Base-by-base conservation (phyloP, 208 protist genomes). In the Wallacemonas rigidus region DNA sequence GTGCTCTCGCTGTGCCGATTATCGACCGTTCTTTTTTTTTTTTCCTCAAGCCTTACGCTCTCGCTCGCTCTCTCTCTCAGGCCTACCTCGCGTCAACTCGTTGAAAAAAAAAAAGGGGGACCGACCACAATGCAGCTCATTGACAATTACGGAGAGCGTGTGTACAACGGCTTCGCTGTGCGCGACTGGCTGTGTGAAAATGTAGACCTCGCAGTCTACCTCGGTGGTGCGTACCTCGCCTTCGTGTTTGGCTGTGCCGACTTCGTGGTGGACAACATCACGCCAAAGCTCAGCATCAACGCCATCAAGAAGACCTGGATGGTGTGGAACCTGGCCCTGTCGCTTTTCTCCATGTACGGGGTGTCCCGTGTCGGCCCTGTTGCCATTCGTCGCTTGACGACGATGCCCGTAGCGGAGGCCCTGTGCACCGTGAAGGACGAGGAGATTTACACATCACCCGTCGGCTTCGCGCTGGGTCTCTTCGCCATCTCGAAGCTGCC, bases 401-500 rank as follows among this genome's bases (percentile, higher is more conserved):
- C 45, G 5, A 53, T 65, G 60, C 50, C 75, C 48, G 56, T 83
- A 15, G 58, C 67, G 61, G 72, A 87, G 45, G 82, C 85, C n/a
- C 77, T 90, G n/a, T 95, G 90, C 76, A 81, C 69, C 51, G 85
- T 92, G 53, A 76, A 82, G 48, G 65, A 77, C n/a, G 78, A 88
- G 0, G 71, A 88, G 43, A 80, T 84, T 67, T 95, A 88, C 76
- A 82, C 83, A 36, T 79, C 79, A 15, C 81, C 77, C 41, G 76
- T 86, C n/a, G 89, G 87, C 45, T 92, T 95, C 60, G 86, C 85
- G 71, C 75, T 97, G 3, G 85, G 76, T 35, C 74, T 93, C 69
- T 97, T 95, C 68, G 72, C 88, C 62, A 77, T 95, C 68, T 93
- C 87, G 38, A 97, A 97, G 65, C 72, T 91, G 47, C 92, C 92